Conservation (phyloP, 1,139 yeast genomes). For the Torulaspora globosa region DNA sequence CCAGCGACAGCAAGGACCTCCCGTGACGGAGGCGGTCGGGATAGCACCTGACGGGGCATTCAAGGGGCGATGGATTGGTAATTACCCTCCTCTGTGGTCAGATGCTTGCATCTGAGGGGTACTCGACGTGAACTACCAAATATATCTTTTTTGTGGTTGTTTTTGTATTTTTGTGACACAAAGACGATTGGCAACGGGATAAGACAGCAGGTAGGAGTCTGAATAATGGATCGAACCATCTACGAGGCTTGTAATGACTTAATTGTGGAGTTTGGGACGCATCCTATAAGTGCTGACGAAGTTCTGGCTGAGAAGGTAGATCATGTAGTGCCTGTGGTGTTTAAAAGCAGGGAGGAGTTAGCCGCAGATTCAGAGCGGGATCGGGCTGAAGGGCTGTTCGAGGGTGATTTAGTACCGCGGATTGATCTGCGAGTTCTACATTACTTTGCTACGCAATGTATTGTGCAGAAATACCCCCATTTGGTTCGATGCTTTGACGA, state of each 20-base stretch:
- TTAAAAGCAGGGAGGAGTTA: constrained; percentile 32
- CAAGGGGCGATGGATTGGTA: constrained; percentile 28
- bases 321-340: constrained; percentile 33
- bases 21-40: constrained; percentile 45
- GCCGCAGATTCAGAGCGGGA: constrained; percentile 24
- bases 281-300: constrained; percentile 34
- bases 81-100: constrained; percentile 19
- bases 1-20: constrained; percentile 42
- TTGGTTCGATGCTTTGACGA: constrained; percentile 33
- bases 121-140: constrained; percentile 7
- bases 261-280: constrained; percentile 26
- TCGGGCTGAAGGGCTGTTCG: constrained; percentile 25
- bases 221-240: constrained; percentile 30
- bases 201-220: too few relatives aligned
- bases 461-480: constrained; percentile 33
- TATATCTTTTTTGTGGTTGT: constrained; percentile 5
- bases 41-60: constrained; percentile 35
- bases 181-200: not conserved
- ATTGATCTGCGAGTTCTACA: constrained; percentile 35
- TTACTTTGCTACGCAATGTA: constrained; percentile 34
- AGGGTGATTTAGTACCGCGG: constrained; percentile 30
- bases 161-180: not conserved
- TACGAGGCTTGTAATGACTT: constrained; percentile 35
- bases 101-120: constrained; percentile 4
- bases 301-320: constrained; percentile 29